A percentile compares a stretch with the other conserved stretches of the same genome.
phyloP scores from a whole-genome alignment of 2,329 filamentous ascomycete genomes.

The Dactylonectria estremocensis region DNA sequence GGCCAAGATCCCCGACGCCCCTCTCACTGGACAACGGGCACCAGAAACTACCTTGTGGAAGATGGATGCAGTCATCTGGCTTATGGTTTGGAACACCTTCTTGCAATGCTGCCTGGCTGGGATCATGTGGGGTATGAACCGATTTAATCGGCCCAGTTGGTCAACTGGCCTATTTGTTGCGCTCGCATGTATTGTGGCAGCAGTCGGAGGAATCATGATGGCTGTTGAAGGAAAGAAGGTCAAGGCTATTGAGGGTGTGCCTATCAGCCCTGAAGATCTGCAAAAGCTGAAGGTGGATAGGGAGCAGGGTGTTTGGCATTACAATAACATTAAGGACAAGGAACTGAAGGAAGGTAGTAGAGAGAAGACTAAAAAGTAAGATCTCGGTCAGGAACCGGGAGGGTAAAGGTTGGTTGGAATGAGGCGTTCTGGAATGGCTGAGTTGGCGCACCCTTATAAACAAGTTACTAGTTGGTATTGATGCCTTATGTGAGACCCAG shows the following conservation, averaged over 20 bases:
- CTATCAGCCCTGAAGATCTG: conserved; percentile 70
- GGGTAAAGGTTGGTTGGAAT: not conserved
- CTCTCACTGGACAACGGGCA: conserved; percentile 80
- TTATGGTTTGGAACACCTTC: conserved; percentile 84
- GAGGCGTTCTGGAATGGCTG: not conserved
- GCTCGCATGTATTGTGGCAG: conserved; percentile 79
- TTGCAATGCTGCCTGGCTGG: conserved; percentile 81
- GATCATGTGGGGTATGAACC: conserved; percentile 88
- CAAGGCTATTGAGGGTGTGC: conserved; percentile 80
- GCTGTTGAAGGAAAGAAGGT: conserved; percentile 80
- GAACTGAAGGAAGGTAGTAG: conserved; percentile 34
- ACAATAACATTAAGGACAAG: conserved; percentile 60
- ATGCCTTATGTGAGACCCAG: not conserved
- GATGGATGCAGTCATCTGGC: conserved; percentile 84
- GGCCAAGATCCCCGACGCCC: conserved; percentile 74
- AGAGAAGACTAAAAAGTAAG: conserved; percentile 3
- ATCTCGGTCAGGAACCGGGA: not conserved
- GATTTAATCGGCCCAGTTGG: conserved; percentile 83
- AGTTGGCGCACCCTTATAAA: not conserved
- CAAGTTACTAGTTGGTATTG: not conserved
- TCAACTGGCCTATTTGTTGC: conserved; percentile 85
- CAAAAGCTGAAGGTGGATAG: conserved; percentile 66
- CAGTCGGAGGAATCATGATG: conserved; percentile 77
- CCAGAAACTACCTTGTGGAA: conserved; percentile 80
- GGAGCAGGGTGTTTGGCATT: conserved; percentile 71